Percentiles rank a stretch among this genome's conserved stretches.
Conservation (phyloP, 1,139 yeast species). For the Yarrowia galli region DNA sequence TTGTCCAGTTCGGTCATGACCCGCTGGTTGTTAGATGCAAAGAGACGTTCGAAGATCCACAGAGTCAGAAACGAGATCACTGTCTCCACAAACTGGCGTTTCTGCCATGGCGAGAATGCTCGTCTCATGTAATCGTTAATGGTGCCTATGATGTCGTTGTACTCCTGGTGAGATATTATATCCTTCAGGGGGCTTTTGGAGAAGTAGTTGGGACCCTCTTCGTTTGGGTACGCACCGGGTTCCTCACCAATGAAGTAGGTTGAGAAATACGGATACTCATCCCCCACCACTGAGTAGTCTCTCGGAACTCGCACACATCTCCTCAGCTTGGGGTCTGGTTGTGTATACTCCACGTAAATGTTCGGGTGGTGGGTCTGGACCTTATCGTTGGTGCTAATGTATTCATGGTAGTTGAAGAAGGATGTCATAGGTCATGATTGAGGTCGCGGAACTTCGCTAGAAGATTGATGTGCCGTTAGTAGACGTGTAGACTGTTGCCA, state of each 20-base stretch:
- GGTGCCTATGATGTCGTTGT: constrained; percentile 7
- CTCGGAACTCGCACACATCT: constrained; percentile 27
- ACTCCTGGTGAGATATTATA: constrained; percentile 8
- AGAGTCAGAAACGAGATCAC: constrained; percentile 13
- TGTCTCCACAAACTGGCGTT: constrained; percentile 31
- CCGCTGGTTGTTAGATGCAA: constrained; percentile 17
- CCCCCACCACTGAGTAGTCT: constrained; percentile 32
- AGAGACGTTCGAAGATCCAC: constrained; percentile 10
- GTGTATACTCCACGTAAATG: constrained; percentile 18
- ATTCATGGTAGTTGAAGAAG: constrained; percentile 38
- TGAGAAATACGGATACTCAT: constrained; percentile 29
- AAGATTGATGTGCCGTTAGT: constrained; percentile 12
- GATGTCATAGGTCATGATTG: constrained; percentile 25
- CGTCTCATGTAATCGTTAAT: constrained; percentile 22
- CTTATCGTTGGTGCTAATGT: constrained; percentile 17
- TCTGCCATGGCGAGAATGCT: constrained; percentile 36
- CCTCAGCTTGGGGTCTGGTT: not conserved
- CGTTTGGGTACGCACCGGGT: constrained; percentile 29
- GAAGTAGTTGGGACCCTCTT: constrained; percentile 12
- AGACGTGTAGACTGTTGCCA: not conserved
- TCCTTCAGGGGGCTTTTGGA: constrained; percentile 35
- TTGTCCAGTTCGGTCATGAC: constrained; percentile 11
- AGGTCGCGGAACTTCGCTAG: not conserved
- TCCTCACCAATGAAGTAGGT: constrained; percentile 30
- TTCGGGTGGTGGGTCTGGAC: constrained; percentile 29